Base-by-base conservation (phyloP, 441 rosid species). In the Kokia cookei region DNA sequence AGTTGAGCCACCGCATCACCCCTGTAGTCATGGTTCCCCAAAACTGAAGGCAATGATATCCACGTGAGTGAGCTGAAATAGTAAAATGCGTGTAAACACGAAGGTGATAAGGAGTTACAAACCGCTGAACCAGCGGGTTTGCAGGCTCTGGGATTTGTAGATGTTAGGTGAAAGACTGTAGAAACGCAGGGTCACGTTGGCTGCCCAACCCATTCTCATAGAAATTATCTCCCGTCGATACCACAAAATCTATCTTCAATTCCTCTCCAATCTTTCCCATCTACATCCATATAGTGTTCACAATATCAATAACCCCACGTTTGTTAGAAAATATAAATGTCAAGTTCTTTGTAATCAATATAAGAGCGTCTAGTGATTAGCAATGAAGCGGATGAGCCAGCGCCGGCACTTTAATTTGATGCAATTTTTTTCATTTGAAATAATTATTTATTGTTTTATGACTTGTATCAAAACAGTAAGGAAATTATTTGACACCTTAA, bases 151-250 rank as follows among this genome's bases (percentile, higher is more conserved):
- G 5, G 90, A 89, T 2, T 90, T 84, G 86, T 91, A 93, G 75
- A 93, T 85, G 1, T 79, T 51, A 8, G n/a, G 86, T 67, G 65
- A 93, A 93, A 7, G 97, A 93, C 40, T 93, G 85, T 48, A 76
- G 71, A 71, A 93, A 93, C 1, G 87, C 84, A 0, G 78, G 67
- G 62, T 93, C 97, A 27, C 85, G 42, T 61, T 80, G 85, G 50
- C 84, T 79, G 8, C 65, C 80, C 59, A 91, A 75, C 26, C 94
- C 97, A 72, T 88, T 79, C 55, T 93, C 98, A 61, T 93, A 93
- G 73, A 90, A 90, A 68, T 93, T 93, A 73, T 93, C 96, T 50
- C 94, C 96, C 5, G 95, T 93, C 7, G 96, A 91, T 6, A 91
- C 85, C 24, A 93, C 95, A 76, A 93, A 93, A 80, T 90, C 90